Base-by-base conservation (phyloP, 371 early-diverging fungal genomes). In the Mucor plumbeus region DNA sequence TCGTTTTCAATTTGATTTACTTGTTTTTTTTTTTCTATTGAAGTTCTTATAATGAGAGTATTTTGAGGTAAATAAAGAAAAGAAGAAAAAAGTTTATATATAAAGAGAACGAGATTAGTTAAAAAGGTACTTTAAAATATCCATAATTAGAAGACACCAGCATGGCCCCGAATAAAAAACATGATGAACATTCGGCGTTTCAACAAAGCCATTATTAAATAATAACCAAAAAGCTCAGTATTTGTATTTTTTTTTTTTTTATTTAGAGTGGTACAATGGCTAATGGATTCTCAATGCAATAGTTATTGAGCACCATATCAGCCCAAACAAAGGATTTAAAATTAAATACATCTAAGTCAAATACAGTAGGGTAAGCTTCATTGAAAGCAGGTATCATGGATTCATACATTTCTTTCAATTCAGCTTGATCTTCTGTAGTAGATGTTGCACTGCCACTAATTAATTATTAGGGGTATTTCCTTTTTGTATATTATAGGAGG, bases 261-360 rank as follows among this genome's bases (percentile, higher is more conserved):
- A 14, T 33, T 70, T 75, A 80, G 19, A 77, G 58, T 11, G 81
- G 81, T 31, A 81, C 74, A 67, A 81, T 66, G 13, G 65, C 61
- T 4, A 76, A 64, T 19, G 76, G 75, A 41, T 72, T 69, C 39
- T 73, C 66, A 44, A 82, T 58, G 0, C 78, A 70, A 43, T 78
- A 74, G 15, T 56, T 50, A 33, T 66, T 72, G n/a, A 80, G 31
- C 7, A 82, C 48, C 41, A 64, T 14, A 19, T 80, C 80, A 0
- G 84, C 84, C 81, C 81, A 87, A 26, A 73, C 40, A 56, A 87
- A 73, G 1, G 74, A 71, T 34, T 79, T 64, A 11, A 70, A 61
- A 7, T 75, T 77, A 67, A 71, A 87, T 35, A 59, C 48, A 3
- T 57, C 56, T 11, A 65, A 53, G 15, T 74, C 61, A 44, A 87